Conservation (phyloP, 192 early-diverging fungal species). For the Backusella tarrabulga region DNA sequence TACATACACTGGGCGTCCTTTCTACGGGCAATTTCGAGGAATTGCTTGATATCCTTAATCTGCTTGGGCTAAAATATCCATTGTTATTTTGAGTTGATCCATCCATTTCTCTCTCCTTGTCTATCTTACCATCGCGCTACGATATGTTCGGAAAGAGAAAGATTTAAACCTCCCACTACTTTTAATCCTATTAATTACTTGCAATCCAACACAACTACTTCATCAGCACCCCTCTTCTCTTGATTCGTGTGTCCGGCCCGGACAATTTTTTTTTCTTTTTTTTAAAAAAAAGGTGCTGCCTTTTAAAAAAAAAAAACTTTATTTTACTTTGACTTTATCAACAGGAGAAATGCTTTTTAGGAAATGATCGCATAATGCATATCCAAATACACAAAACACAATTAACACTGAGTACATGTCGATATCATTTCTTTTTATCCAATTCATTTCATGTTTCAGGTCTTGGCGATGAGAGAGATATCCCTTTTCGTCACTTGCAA, state of each 20-base stretch:
- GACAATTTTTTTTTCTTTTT: not conserved
- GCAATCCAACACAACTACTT: not conserved
- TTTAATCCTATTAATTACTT: constrained; percentile 1
- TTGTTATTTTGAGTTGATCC: not conserved
- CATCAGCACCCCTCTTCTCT: not conserved
- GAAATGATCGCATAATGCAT: not conserved
- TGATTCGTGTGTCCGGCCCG: not conserved
- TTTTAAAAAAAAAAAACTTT: too few relatives aligned
- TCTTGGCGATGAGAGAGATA: constrained; percentile 13
- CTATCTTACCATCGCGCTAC: constrained; percentile 18
- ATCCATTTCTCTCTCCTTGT: not conserved
- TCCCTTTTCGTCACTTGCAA: not conserved
- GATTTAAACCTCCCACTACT: not conserved
- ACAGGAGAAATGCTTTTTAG: not conserved
- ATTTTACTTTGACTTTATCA: not conserved
- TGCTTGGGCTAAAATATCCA: constrained; percentile 81
- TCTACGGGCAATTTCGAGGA: constrained; percentile 93
- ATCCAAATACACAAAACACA: not conserved
- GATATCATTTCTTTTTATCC: constrained; percentile 11
- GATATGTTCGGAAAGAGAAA: constrained; percentile 17
- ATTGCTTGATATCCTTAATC: constrained; percentile 98
- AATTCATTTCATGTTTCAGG: constrained; percentile 11
- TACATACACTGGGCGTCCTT: constrained; percentile 86
- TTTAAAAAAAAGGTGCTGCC: too few relatives aligned
- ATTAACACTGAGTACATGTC: constrained; percentile 6